Evolutionary conservation across 106 monocot species (phyloP), one percentile per base, ranked within the genome.

Genomic region (Phalaenopsis aphrodite): DNA sequence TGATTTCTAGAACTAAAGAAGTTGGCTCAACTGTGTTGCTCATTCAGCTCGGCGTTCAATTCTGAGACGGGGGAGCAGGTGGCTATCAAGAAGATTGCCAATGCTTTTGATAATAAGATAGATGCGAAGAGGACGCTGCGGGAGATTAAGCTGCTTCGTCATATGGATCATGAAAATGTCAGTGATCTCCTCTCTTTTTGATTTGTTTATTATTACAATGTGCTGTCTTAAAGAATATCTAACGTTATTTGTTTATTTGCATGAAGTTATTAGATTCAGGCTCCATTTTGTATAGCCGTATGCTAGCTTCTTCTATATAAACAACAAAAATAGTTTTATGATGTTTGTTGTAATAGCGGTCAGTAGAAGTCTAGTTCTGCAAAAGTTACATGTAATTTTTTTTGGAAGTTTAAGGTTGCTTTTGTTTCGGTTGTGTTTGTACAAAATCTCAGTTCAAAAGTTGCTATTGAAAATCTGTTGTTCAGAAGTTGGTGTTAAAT

Each of bases 91-190:
- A 97, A 97, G 88, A 97, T 97, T 45, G 96, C 90, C 17, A 97
- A 94, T 67, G 94, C 96, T 10, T 97, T 97, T 73, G 96, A 97
- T 68, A 97, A 97, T 78, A 97, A 85, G 87, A 94, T 97, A 48
- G 96, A 97, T 24, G 94, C 96, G 23, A 97, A 97, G 90, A 90
- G 96, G 86, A 97, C 96, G 30, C 82, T 97, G 43, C 77, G 96
- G 39, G 96, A 97, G 86, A 97, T 97, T 75, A 97, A 97, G 87
- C 90, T 97, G 30, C 87, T 97, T 30, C 85, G 96, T 41, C 96
- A 97, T 85, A 87, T 97, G 96, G 96, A 97, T 81, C 96, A 97
- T 84, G 96, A 97, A 86, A 97, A 97, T 71, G 96, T 97, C 12
- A 84, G 92, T 86, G 77, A 52, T 4, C 36, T 71, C 74, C 19